Percentiles rank a stretch among this genome's conserved stretches.
These are phyloP conservation scores for Neopestalotiopsis rosae DNA, from an alignment of 2,329 filamentous ascomycete species.

Conservation along the genomic window DNA sequence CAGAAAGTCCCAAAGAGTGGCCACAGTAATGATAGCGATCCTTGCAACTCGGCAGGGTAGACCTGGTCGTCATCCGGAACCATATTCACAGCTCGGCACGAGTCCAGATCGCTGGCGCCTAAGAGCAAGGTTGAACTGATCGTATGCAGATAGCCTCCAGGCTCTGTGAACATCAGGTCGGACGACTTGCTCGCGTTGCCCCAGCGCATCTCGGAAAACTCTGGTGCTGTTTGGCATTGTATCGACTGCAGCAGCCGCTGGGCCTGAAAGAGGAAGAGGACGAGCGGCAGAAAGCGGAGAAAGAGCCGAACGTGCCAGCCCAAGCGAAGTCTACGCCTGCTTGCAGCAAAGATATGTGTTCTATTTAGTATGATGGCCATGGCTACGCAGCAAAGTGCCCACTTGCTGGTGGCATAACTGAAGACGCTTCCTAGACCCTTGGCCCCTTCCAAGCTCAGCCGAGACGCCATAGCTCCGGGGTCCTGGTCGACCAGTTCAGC, in stretches of 20 bases:
- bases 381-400: constrained; percentile 86
- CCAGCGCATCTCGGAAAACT: constrained; percentile 74
- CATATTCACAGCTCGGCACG: constrained; percentile 80
- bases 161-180: constrained; percentile 71
- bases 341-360: constrained; percentile 92
- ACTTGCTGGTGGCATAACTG: constrained; percentile 87
- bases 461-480: constrained; percentile 46
- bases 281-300: constrained; percentile 73
- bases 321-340: constrained; percentile 78
- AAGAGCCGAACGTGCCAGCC: constrained; percentile 74
- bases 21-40: constrained; percentile 80
- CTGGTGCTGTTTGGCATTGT: constrained; percentile 85
- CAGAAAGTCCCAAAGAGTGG: constrained; percentile 74
- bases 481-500: constrained; percentile 51
- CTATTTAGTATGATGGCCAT: constrained; percentile 89
- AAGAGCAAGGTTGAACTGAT: constrained; percentile 75
- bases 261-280: constrained; percentile 73
- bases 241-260: constrained; percentile 79
- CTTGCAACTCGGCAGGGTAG: constrained; percentile 62
- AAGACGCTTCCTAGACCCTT: constrained; percentile 85
- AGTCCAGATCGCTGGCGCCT: constrained; percentile 74
- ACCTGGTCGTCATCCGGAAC: constrained; percentile 58
- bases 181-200: constrained; percentile 68
- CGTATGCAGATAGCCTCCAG: constrained; percentile 73
- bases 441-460: constrained; percentile 61